phyloP scores from a whole-genome alignment of 352 stramenopile genomes.

The Aphanomyces cochlioides region DNA sequence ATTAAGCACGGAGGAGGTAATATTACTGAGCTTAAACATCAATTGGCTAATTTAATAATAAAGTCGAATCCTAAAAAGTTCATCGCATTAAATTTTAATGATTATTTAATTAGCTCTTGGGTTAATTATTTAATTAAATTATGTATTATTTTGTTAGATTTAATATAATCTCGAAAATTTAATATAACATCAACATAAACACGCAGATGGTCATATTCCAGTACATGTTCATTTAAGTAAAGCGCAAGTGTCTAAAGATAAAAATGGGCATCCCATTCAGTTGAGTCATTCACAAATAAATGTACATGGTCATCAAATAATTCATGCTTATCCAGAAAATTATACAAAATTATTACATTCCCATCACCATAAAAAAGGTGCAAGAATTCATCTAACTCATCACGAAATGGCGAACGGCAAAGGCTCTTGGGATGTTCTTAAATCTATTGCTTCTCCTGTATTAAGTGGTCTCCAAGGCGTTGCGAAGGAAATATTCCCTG shows the following conservation, averaged over 20 bases:
- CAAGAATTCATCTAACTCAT: neutral
- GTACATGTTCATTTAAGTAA: neutral
- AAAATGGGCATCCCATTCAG: neutral
- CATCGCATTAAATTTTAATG: neutral
- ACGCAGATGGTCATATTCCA: conserved; percentile 1
- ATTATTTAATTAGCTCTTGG: too few species aligned
- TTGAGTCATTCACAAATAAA: neutral
- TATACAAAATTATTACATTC: conserved; percentile 6
- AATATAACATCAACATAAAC: conserved; percentile 10
- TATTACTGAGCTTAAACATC: neutral
- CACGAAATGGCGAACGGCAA: neutral
- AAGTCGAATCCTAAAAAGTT: neutral
- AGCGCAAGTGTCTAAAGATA: neutral
- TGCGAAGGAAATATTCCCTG: conserved; percentile 1
- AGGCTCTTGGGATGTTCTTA: neutral
- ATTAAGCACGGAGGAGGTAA: neutral
- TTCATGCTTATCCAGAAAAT: neutral
- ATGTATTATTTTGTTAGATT: conserved; percentile 11
- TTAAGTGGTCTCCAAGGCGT: neutral
- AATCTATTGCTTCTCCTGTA: conserved; percentile 1
- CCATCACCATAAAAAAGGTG: neutral
- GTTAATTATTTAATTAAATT: conserved; percentile 13
- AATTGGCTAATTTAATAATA: conserved; percentile 1
- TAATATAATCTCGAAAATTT: conserved; percentile 2
- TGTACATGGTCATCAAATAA: conserved; percentile 3